Percentiles rank a stretch among this genome's conserved stretches.
phyloP scores from a whole-genome alignment of 257 asterid genomes.

The Solanum phureja region DNA sequence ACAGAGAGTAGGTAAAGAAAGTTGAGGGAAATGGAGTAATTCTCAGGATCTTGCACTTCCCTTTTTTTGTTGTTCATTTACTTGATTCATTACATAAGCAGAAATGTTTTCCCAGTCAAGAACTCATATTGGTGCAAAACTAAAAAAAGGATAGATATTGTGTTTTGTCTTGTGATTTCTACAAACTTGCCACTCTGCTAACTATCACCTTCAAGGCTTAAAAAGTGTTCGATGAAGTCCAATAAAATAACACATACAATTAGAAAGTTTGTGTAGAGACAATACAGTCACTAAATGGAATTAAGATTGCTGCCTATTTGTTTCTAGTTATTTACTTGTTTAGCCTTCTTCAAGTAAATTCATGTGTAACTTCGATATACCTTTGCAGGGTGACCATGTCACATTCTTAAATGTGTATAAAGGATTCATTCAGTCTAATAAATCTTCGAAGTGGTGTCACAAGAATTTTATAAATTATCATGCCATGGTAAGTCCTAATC shows the following conservation, averaged over 20 bases:
- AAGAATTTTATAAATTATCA: conserved; percentile 85
- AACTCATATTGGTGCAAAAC: not conserved
- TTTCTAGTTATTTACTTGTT: not conserved
- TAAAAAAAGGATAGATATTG: not conserved
- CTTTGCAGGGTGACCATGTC: conserved; percentile 86
- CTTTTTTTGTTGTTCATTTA: not conserved
- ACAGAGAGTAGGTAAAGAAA: too few species aligned
- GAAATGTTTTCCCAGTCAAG: not conserved
- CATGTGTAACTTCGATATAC: not conserved
- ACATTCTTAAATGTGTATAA: conserved; percentile 83
- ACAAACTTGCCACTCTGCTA: not conserved
- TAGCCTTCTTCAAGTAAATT: not conserved
- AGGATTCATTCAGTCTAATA: conserved; percentile 75
- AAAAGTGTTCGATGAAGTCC: not conserved
- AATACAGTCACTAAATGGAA: not conserved
- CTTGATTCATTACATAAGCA: not conserved
- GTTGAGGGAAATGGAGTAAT: too few species aligned
- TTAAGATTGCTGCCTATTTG: not conserved
- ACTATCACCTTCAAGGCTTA: not conserved
- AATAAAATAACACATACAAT: not conserved
- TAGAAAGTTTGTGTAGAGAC: not conserved
- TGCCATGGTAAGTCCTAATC: conserved; percentile 59
- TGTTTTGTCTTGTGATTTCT: not conserved
- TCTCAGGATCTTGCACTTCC: not conserved
- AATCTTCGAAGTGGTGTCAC: conserved; percentile 94